phyloP scores from a whole-genome alignment of 345 rosid species.

The sweet orange (Citrus sinensis) region DNA sequence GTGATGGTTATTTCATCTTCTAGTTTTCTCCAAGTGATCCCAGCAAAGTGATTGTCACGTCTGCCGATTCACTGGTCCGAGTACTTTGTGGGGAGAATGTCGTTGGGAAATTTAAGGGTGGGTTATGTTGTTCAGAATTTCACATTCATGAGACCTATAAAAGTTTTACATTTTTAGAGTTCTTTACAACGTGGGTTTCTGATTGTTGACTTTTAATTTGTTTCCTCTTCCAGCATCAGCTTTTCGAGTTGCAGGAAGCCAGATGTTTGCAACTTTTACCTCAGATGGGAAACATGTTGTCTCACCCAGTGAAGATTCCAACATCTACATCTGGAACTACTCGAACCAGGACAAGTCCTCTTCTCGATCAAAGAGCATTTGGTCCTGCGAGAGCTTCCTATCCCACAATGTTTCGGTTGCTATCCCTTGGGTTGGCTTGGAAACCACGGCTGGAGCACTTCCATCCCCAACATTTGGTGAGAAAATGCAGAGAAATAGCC shows the following conservation, averaged over 20 bases:
- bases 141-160: background rate
- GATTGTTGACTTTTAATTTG: background rate
- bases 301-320: conserved; percentile 66
- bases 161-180: background rate
- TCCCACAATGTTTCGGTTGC: conserved; percentile 63
- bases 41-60: conserved; percentile 61
- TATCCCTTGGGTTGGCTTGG: conserved; percentile 64
- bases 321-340: conserved; percentile 66
- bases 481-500: conserved; percentile 4
- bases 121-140: conserved; percentile 1
- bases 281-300: conserved; percentile 71
- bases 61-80: conserved; percentile 67
- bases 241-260: conserved; percentile 45
- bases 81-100: conserved; percentile 47
- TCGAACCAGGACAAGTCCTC: conserved; percentile 33
- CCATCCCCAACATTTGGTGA: conserved; percentile 17
- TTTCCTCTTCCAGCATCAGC: conserved; percentile 40
- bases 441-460: conserved; percentile 13
- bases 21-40: conserved; percentile 65
- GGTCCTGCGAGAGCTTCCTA: conserved; percentile 56
- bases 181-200: background rate
- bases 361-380: conserved; percentile 36
- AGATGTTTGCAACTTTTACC: conserved; percentile 60
- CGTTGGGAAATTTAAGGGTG: conserved; percentile 63
- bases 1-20: conserved; percentile 7